Conservation (phyloP, 768 basidiomycete species). For the Daedalea quercina region DNA sequence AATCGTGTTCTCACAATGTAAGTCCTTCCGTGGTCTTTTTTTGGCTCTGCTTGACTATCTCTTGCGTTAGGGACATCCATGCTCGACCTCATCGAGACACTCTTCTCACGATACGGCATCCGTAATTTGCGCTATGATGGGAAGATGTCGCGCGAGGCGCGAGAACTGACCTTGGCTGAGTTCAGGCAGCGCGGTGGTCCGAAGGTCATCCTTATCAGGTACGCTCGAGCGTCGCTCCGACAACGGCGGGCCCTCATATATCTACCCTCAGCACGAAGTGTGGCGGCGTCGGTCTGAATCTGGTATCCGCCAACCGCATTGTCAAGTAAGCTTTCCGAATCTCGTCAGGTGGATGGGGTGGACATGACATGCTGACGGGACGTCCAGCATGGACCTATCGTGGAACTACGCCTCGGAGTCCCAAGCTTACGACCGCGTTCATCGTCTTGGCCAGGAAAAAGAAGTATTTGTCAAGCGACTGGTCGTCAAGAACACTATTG, state of each 20-base stretch:
- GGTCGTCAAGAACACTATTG: slow-evolving; percentile 62
- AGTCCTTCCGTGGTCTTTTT: slow-evolving; percentile 12
- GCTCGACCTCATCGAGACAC: slow-evolving; percentile 57
- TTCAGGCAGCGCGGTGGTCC: slow-evolving; percentile 55
- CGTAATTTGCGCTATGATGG: slow-evolving; percentile 59
- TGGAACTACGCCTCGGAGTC: slow-evolving; percentile 72
- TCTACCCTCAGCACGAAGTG: slow-evolving; percentile 46
- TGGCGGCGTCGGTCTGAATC: slow-evolving; percentile 63
- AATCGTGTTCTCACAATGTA: slow-evolving; percentile 68
- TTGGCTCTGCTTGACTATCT: not conserved
- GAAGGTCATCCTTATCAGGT: slow-evolving; percentile 64
- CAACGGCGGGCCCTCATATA: too few relatives aligned
- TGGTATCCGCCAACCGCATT: slow-evolving; percentile 63
- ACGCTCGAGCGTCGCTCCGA: too few relatives aligned
- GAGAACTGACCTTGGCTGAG: slow-evolving; percentile 41
- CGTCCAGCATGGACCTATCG: slow-evolving; percentile 55
- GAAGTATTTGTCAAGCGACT: slow-evolving; percentile 61
- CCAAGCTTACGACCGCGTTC: slow-evolving; percentile 55
- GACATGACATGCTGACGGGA: not conserved
- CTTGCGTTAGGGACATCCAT: slow-evolving; percentile 56
- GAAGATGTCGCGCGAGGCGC: slow-evolving; percentile 48
- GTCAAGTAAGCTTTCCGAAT: slow-evolving; percentile 42
- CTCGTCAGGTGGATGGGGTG: not conserved
- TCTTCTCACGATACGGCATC: slow-evolving; percentile 54
- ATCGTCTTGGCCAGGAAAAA: slow-evolving; percentile 68